Conservation (phyloP, 2,329 filamentous ascomycete genomes). For the Microsporum ferrugineum region DNA sequence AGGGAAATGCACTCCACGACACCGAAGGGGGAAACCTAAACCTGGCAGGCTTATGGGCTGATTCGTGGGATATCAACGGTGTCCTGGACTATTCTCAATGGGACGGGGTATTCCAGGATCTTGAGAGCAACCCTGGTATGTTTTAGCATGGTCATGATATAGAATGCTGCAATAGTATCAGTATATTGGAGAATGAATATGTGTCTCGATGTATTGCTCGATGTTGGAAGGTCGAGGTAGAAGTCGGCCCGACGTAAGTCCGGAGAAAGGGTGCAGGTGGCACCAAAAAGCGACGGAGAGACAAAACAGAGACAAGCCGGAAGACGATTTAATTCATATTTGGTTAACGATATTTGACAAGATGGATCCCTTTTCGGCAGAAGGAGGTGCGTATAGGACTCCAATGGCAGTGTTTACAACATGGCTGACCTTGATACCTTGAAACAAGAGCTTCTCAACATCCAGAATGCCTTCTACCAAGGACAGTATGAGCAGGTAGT, state of each 20-base stretch:
- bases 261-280: not conserved
- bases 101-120: slow-evolving; percentile 6
- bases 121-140: slow-evolving; percentile 5
- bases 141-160: not conserved
- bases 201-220: not conserved
- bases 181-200: not conserved
- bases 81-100: slow-evolving; percentile 4
- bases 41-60: not conserved
- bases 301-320: not conserved
- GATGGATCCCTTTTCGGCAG: slow-evolving; percentile 55
- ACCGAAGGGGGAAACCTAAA: not conserved
- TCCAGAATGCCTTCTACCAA: slow-evolving; percentile 56
- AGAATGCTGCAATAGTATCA: not conserved
- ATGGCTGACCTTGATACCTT: not conserved
- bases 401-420: slow-evolving; percentile 10
- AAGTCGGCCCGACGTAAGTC: not conserved
- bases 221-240: not conserved
- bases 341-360: slow-evolving; percentile 14
- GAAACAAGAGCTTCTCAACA: slow-evolving; percentile 52
- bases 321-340: not conserved
- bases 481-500: slow-evolving; percentile 79
- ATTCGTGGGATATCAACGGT: slow-evolving; percentile 3
- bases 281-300: not conserved
- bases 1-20: not conserved
- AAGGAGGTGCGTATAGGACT: slow-evolving; percentile 39